Evolutionary conservation across 2,329 filamentous ascomycete genomes (phyloP).

Genomic region (Colletotrichum lindemuthianum): DNA sequence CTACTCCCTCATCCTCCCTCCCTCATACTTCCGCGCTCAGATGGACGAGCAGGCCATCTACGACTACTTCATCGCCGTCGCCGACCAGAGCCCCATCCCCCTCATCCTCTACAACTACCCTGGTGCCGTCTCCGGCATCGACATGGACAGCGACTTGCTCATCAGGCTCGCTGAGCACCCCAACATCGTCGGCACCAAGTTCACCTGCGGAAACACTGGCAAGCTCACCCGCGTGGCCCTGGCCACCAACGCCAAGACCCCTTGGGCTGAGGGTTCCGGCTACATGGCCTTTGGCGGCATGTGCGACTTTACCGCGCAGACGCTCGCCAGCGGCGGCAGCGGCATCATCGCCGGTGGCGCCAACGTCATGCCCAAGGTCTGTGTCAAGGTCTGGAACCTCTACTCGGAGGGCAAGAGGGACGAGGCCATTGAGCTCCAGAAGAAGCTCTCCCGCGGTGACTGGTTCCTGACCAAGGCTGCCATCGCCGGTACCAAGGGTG

Average conservation of each 20-base stretch:
- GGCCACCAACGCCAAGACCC: conserved; percentile 77
- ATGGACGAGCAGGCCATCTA: conserved; percentile 79
- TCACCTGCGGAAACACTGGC: conserved; percentile 90
- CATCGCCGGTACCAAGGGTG: conserved; percentile 87
- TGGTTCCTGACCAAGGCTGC: conserved; percentile 86
- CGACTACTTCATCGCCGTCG: conserved; percentile 79
- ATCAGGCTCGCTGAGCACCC: conserved; percentile 82
- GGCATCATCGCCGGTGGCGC: conserved; percentile 89
- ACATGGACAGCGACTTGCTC: conserved; percentile 89
- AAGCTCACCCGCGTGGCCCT: conserved; percentile 86
- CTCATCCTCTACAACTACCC: conserved; percentile 92
- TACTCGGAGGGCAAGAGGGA: conserved; percentile 77
- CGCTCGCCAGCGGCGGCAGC: conserved; percentile 79
- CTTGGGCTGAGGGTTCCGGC: conserved; percentile 65
- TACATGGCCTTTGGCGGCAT: conserved; percentile 92
- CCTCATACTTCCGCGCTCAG: conserved; percentile 83
- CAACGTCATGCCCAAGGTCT: conserved; percentile 86
- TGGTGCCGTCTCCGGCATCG: conserved; percentile 84
- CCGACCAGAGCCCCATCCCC: conserved; percentile 79
- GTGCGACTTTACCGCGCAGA: conserved; percentile 88
- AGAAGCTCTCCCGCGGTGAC: conserved; percentile 80
- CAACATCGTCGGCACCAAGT: conserved; percentile 90
- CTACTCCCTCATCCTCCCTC: conserved; percentile 82
- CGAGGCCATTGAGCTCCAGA: conserved; percentile 80
- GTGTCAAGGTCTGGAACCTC: conserved; percentile 81